Conservation (phyloP, 257 asterid species). For the Solanum neorickii region DNA sequence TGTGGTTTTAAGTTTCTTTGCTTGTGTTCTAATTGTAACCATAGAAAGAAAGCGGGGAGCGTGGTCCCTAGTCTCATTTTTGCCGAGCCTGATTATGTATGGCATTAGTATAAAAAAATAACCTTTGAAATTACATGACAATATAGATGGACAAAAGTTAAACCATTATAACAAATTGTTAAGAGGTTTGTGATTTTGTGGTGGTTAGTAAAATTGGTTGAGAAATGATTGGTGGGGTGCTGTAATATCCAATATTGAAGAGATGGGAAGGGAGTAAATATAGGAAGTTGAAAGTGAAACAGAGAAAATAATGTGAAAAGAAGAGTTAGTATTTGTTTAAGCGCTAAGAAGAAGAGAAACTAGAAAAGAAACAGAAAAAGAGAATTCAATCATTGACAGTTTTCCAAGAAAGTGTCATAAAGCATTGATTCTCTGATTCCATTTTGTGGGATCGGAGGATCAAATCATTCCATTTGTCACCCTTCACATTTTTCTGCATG, state of each 20-base stretch:
- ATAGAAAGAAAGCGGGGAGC: background rate
- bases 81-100: too few relatives aligned
- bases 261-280: background rate
- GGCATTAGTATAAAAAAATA: background rate
- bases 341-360: slow-evolving; percentile 14
- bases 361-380: background rate
- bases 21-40: too few relatives aligned
- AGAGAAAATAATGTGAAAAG: background rate
- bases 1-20: background rate
- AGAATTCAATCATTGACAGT: background rate
- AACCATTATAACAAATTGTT: background rate
- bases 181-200: background rate
- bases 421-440: slow-evolving; percentile 70
- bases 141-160: background rate
- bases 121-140: background rate
- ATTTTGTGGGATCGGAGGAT: slow-evolving; percentile 58
- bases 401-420: background rate
- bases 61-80: background rate
- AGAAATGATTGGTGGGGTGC: background rate
- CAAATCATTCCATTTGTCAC: slow-evolving; percentile 17
- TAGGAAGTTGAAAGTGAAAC: background rate
- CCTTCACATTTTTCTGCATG: slow-evolving; percentile 16
- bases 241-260: background rate
- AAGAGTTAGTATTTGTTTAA: slow-evolving; percentile 10
- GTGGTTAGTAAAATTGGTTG: background rate